These are phyloP conservation scores for Paecilomyces sp. DNA, from an alignment of 2,329 filamentous ascomycete species.

Conservation along the genomic window DNA sequence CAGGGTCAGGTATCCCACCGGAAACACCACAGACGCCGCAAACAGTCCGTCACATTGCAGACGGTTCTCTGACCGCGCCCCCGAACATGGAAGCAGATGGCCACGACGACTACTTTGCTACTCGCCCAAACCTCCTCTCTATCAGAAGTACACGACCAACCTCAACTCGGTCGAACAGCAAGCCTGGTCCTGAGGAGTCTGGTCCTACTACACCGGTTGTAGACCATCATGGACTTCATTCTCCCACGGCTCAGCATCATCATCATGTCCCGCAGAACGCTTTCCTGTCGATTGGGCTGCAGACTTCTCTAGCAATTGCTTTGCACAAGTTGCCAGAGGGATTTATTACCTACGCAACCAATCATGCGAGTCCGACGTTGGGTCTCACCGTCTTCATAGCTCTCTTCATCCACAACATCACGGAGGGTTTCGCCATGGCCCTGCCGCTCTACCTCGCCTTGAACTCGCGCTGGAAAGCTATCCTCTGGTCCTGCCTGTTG, in stretches of 20 bases:
- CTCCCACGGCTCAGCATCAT: slow-evolving; percentile 56
- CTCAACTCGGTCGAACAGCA: not conserved
- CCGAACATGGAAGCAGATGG: not conserved
- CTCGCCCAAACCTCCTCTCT: not conserved
- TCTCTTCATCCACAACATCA: slow-evolving; percentile 96
- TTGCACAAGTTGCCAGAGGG: slow-evolving; percentile 90
- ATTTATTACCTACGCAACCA: slow-evolving; percentile 90
- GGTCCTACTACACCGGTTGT: not conserved
- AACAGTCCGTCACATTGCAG: not conserved
- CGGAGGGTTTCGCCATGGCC: slow-evolving; percentile 91
- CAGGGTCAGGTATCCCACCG: not conserved
- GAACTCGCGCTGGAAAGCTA: slow-evolving; percentile 69
- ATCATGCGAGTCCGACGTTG: slow-evolving; percentile 84
- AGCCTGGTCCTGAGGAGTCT: not conserved
- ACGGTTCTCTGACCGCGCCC: not conserved
- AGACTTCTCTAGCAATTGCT: slow-evolving; percentile 90
- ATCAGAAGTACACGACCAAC: not conserved
- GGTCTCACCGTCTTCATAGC: slow-evolving; percentile 92
- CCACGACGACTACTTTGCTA: not conserved
- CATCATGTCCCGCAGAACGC: slow-evolving; percentile 94
- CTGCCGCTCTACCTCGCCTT: slow-evolving; percentile 89
- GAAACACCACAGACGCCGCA: not conserved
- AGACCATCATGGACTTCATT: not conserved
- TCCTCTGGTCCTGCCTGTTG: slow-evolving; percentile 74
- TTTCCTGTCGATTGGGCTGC: slow-evolving; percentile 89